These are phyloP conservation scores for Echium plantagineum DNA, from an alignment of 257 asterid genomes.

Conservation along the genomic window DNA sequence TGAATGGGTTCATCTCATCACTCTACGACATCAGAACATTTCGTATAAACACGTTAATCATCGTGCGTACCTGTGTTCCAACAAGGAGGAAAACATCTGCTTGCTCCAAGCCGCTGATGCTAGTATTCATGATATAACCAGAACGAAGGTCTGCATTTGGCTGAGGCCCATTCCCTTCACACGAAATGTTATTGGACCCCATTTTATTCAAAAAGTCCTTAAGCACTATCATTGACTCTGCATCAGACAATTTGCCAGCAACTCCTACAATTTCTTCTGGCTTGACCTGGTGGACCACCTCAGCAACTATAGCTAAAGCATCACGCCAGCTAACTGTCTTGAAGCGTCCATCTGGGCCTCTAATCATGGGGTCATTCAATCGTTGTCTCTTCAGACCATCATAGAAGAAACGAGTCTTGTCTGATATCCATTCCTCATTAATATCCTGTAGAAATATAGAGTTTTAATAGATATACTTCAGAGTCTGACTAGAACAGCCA, in stretches of 20 bases:
- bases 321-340: constrained; percentile 93
- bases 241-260: constrained; percentile 94
- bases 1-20: too few relatives aligned
- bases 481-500: neutral
- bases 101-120: constrained; percentile 89
- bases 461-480: constrained; percentile 3
- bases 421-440: constrained; percentile 99
- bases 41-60: too few relatives aligned
- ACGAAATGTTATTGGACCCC: constrained; percentile 90
- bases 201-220: constrained; percentile 80
- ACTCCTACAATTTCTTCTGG: constrained; percentile 87
- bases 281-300: constrained; percentile 63
- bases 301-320: constrained; percentile 81
- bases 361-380: constrained; percentile 94
- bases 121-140: constrained; percentile 84
- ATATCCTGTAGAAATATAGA: constrained; percentile 53
- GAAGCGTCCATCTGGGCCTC: constrained; percentile 94
- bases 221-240: constrained; percentile 92
- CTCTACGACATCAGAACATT: too few relatives aligned
- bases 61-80: constrained; percentile 77
- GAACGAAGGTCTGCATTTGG: constrained; percentile 93
- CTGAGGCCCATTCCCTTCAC: constrained; percentile 84
- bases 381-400: constrained; percentile 99
- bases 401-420: constrained; percentile 91
- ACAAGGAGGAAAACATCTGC: constrained; percentile 92